These are phyloP conservation scores for Globisporangium paddicum DNA, from an alignment of 352 stramenopile species.

Conservation along the genomic window DNA sequence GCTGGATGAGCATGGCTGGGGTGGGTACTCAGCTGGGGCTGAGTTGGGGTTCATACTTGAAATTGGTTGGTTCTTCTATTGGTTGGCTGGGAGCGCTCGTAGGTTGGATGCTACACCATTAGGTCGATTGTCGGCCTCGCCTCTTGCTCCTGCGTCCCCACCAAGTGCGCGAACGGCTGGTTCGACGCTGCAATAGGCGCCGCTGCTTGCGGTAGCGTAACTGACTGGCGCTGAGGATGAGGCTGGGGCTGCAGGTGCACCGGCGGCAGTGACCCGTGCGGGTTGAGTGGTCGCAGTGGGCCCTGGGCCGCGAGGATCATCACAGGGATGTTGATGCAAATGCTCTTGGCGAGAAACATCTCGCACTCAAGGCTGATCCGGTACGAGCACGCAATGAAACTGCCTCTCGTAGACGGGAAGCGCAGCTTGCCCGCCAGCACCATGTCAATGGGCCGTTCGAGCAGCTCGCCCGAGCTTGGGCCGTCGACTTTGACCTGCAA, in stretches of 20 bases:
- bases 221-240: neutral
- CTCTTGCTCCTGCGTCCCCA: neutral
- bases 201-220: neutral
- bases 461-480: slow-evolving; percentile 39
- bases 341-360: slow-evolving; percentile 19
- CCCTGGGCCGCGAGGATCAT: slow-evolving; percentile 20
- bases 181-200: neutral
- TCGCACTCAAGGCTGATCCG: slow-evolving; percentile 59
- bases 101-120: slow-evolving; percentile 7
- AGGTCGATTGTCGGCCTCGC: slow-evolving; percentile 10
- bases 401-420: slow-evolving; percentile 45
- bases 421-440: slow-evolving; percentile 46
- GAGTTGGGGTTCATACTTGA: neutral
- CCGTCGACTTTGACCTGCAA: slow-evolving; percentile 51
- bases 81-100: neutral
- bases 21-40: neutral
- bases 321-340: slow-evolving; percentile 36
- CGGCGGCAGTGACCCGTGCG: neutral
- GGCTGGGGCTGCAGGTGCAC: neutral
- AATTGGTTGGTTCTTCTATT: neutral
- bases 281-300: slow-evolving; percentile 6
- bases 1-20: neutral
- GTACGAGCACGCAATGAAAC: slow-evolving; percentile 61
- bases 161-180: slow-evolving; percentile 11
- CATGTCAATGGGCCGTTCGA: slow-evolving; percentile 58